Evolutionary conservation across 306 rosid genomes (phyloP).

Genomic region (Malus domestica): DNA sequence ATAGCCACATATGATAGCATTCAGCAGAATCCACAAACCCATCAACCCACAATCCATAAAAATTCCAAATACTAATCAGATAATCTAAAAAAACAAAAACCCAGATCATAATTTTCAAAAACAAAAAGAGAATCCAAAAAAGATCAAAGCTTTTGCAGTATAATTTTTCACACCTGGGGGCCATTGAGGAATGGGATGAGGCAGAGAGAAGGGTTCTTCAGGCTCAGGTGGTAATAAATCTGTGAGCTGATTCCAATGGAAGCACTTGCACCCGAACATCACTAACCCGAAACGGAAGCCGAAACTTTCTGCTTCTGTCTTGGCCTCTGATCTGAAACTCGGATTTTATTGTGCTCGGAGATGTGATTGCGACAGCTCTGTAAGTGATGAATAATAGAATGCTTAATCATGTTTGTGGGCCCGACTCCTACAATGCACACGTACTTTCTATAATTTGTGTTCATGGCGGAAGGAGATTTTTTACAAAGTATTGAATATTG

Average conservation of each 20-base stretch:
- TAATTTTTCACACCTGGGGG: slow-evolving; percentile 41
- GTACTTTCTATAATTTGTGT: neutral
- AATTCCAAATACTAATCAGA: neutral
- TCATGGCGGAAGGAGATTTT: neutral
- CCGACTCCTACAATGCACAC: neutral
- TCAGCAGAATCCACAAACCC: slow-evolving; percentile 5
- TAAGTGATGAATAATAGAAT: neutral
- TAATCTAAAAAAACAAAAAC: neutral
- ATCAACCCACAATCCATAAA: neutral
- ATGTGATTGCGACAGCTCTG: neutral
- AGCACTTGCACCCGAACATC: slow-evolving; percentile 39
- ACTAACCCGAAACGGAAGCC: slow-evolving; percentile 4
- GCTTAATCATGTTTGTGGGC: neutral
- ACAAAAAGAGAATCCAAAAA: neutral
- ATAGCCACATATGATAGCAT: neutral
- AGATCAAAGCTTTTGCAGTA: neutral
- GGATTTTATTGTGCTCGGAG: neutral
- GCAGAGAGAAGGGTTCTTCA: slow-evolving; percentile 40
- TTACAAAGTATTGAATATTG: too few relatives aligned
- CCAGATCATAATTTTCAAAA: neutral
- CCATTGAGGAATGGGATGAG: slow-evolving; percentile 57
- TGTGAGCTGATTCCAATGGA: slow-evolving; percentile 24
- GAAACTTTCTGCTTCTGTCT: neutral
- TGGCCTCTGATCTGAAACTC: neutral
- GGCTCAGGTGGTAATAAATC: slow-evolving; percentile 27